A percentile compares a stretch with the other conserved stretches of the same genome.
phyloP scores from a whole-genome alignment of 441 rosid genomes.

The Rhodomyrtus psidioides region DNA sequence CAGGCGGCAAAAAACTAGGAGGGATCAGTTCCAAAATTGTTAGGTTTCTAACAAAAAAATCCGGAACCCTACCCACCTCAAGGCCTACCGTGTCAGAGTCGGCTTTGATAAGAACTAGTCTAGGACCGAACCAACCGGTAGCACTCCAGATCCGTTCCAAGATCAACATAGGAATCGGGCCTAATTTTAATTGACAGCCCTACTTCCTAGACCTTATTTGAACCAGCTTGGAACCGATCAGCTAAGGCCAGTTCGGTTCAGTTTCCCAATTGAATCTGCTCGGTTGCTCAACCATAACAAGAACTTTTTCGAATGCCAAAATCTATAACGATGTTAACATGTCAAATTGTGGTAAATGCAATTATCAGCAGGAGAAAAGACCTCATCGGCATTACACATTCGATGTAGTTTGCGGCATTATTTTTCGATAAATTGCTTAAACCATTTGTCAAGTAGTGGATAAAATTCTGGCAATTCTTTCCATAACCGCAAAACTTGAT shows the following conservation, averaged over 20 bases:
- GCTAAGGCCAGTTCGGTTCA: background rate
- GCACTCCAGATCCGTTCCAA: background rate
- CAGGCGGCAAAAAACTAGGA: background rate
- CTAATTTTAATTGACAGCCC: no score
- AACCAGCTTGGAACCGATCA: background rate
- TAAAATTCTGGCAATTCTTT: background rate
- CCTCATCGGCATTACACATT: background rate
- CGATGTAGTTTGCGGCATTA: background rate
- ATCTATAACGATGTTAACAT: background rate
- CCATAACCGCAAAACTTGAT: background rate
- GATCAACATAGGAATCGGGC: background rate
- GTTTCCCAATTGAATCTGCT: background rate
- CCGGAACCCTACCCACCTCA: background rate
- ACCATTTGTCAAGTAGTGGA: background rate
- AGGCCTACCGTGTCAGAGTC: background rate
- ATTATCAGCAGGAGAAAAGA: background rate
- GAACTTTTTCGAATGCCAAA: background rate
- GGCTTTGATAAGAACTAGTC: background rate
- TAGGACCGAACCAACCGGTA: background rate
- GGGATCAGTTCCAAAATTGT: background rate
- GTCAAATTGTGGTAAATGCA: background rate
- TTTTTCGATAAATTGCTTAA: background rate
- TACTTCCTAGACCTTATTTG: background rate
- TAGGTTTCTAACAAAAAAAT: background rate
- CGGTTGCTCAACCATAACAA: background rate